Percentiles rank a stretch among this genome's conserved stretches.
These are phyloP conservation scores for Ceratocystis ficicola DNA, from an alignment of 2,329 filamentous ascomycete genomes.

Conservation along the genomic window DNA sequence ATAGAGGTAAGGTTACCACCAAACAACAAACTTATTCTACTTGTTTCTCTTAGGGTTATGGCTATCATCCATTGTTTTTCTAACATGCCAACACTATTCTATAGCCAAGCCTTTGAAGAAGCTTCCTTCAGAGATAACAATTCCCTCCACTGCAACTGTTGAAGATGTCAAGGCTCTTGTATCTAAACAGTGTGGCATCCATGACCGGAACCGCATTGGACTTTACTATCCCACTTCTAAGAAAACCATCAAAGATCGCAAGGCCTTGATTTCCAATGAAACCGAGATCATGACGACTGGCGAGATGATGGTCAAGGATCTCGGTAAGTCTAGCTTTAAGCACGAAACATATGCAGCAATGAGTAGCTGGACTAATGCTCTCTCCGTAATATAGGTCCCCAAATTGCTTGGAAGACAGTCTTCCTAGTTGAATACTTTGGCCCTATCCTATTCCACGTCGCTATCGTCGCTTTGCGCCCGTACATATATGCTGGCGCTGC, in stretches of 20 bases:
- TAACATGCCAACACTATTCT: constrained; percentile 22
- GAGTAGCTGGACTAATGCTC: constrained; percentile 9
- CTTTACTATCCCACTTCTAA: constrained; percentile 48
- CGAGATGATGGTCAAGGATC: constrained; percentile 77
- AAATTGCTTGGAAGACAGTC: constrained; percentile 86
- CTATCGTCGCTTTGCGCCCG: constrained; percentile 59
- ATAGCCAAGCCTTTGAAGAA: constrained; percentile 42
- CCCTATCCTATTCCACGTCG: constrained; percentile 73
- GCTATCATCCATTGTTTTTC: not conserved
- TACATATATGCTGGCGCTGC: constrained; percentile 41
- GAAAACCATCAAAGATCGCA: constrained; percentile 52
- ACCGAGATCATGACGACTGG: constrained; percentile 37
- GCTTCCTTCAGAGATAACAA: constrained; percentile 41
- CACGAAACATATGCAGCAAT: not conserved
- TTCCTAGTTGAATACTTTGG: constrained; percentile 93
- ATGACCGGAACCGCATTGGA: constrained; percentile 50
- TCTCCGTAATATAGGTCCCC: constrained; percentile 48
- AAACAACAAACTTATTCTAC: not conserved
- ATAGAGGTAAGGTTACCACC: constrained; percentile 28
- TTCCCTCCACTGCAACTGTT: constrained; percentile 41
- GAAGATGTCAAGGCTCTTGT: constrained; percentile 48
- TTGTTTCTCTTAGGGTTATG: not conserved
- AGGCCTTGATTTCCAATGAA: constrained; percentile 40
- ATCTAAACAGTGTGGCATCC: constrained; percentile 39
- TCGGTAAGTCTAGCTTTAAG: constrained; percentile 48